Evolutionary conservation across 164 flowering plant species (phyloP), one percentile per base, ranked within the genome.

Genomic region (Pachysandra terminalis): DNA sequence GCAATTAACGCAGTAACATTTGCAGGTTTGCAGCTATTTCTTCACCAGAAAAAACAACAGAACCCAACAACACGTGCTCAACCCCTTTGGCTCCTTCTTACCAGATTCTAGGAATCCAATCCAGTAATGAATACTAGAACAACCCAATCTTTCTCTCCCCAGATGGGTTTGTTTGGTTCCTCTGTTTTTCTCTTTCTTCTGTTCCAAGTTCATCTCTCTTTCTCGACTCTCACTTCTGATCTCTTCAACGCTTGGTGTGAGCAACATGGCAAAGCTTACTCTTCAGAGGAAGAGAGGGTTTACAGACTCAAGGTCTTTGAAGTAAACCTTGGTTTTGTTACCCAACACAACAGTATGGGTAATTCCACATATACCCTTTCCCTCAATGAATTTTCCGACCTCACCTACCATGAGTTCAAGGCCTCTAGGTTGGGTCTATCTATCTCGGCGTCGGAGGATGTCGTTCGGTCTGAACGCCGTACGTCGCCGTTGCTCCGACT

Each of bases 371-470:
- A 82, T 56, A 72, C 87, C 54, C 85, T 95, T 35, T 75, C 85
- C 37, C 86, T 91, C 61, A 95, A 95, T 68, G 82, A 80, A 62
- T 95, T 84, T 68, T 92, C 98, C 63, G 98, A 95, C 77, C 86
- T 95, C 57, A 87, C 94, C 59, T 86, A 81, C 75, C 86, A 86
- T 35, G 97, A 95, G 76, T 95, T 95, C 81, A 87, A 76, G 81
- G 67, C 83, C 32, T 71, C 85, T 49, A 80, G 81, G 15, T 72
- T 95, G 61, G 98, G 97, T 32, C 77, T 90, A 56, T 64, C 83
- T 23, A 19, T 55, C 26, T 68, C 71, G 24, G 67, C 67, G 0
- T 6, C 32, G 1, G 22, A 45, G 51, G 37, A 55, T 13, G 28
- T 56, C 61, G 9, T 41, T 61, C 53, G 12, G 21, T 61, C 27